Evolutionary conservation across 2,329 filamentous ascomycete genomes (phyloP), one percentile per base, ranked within the genome.

Genomic region (Fusarium pseudograminearum): DNA sequence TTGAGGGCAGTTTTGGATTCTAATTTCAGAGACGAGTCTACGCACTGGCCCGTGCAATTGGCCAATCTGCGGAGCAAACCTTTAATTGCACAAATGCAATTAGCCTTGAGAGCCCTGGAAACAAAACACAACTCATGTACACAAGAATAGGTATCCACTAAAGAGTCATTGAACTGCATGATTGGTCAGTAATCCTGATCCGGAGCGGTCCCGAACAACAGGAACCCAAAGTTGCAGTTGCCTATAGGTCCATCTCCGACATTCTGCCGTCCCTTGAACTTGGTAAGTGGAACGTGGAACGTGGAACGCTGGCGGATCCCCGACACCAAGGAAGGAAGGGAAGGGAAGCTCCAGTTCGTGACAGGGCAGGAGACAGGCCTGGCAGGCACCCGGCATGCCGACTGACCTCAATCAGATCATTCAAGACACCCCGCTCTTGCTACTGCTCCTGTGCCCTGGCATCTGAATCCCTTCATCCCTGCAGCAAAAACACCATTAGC

Each of bases 341-440:
- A 44, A 53, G 26, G 52, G 31, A 36, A 36, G 47, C 47, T 50
- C 47, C 46, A 24, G 28, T 50, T 50, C 47, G 22, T 38, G 47
- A 51, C 52, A 55, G 52, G 41, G 22, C 52, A 48, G 24, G 18
- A 31, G 38, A 15, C n/a, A 30, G 12, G 30, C 26, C 30, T 31
- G 36, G 36, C 26, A 50, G 26, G 24, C 15, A 31, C 51, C 41
- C 45, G 18, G 16, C 33, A 36, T 40, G 36, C n/a, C n/a, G 36
- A 40, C 36, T 18, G 16, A 69, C 52, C 40, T 15, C 46, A 67
- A 53, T 69, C 66, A 70, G 66, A 69, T 67, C 66, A 70, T 63
- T 57, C 48, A 57, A 41, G 47, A 36, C 42, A 61, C 61, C 67
- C 67, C 57, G 44, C 56, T 51, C 33, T 20, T 50, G 31, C 24